Percentiles rank a stretch among this genome's conserved stretches.
These are phyloP conservation scores for Ceratopteris richardii DNA, from an alignment of 75 land plant species.

Conservation along the genomic window DNA sequence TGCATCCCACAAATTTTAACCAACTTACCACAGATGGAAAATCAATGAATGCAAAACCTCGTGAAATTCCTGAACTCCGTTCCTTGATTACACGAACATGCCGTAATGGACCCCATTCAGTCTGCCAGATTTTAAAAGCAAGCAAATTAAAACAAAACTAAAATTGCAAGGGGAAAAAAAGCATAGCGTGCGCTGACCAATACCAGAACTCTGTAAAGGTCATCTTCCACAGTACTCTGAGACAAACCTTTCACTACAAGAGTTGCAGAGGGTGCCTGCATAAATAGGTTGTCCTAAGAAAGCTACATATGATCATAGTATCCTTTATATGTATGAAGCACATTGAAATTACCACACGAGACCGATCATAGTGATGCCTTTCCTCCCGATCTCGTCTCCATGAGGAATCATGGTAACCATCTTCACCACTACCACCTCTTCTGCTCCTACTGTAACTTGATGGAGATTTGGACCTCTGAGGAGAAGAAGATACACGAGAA, in stretches of 20 bases:
- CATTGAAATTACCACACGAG: slow-evolving; percentile 41
- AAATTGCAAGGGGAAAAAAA: not conserved
- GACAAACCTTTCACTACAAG: slow-evolving; percentile 96
- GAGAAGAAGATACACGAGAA: not conserved
- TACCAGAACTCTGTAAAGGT: slow-evolving; percentile 86
- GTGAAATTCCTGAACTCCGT: slow-evolving; percentile 78
- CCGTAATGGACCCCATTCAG: slow-evolving; percentile 96
- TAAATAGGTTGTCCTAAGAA: not conserved
- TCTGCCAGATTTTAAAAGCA: slow-evolving; percentile 26
- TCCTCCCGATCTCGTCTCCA: slow-evolving; percentile 71
- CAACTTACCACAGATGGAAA: slow-evolving; percentile 83
- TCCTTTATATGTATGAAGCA: not conserved
- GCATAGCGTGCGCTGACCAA: not conserved
- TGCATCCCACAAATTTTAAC: not conserved
- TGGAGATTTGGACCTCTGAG: not conserved
- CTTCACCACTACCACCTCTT: slow-evolving; percentile 43
- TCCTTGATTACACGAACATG: slow-evolving; percentile 99
- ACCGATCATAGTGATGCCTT: slow-evolving; percentile 37
- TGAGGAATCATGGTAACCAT: slow-evolving; percentile 51
- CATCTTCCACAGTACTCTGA: slow-evolving; percentile 85
- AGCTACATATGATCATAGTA: not conserved
- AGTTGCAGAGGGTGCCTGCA: slow-evolving; percentile 92
- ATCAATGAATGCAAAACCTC: slow-evolving; percentile 99
- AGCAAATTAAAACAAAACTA: not conserved
- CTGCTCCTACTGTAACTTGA: slow-evolving; percentile 53